Evolutionary conservation across 768 basidiomycete genomes (phyloP).

Genomic region (Lentinula detonsa): DNA sequence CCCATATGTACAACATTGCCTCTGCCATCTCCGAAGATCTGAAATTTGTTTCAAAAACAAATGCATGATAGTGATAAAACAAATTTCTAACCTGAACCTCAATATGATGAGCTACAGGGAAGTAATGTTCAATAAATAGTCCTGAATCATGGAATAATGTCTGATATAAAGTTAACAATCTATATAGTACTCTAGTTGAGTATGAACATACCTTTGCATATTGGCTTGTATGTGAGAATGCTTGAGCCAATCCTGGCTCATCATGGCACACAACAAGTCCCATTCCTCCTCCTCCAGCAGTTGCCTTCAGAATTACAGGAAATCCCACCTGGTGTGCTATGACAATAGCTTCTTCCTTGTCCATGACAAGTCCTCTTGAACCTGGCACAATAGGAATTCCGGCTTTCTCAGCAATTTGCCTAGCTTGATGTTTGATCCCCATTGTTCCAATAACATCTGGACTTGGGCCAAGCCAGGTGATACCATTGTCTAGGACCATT

Average conservation of each 20-base stretch:
- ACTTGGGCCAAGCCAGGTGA: slow-evolving; percentile 54
- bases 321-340: slow-evolving; percentile 41
- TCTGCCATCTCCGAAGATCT: slow-evolving; percentile 64
- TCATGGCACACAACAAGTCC: slow-evolving; percentile 50
- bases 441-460: slow-evolving; percentile 44
- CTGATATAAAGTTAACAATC: slow-evolving; percentile 17
- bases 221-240: slow-evolving; percentile 28
- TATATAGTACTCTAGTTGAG: neutral
- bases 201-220: slow-evolving; percentile 35
- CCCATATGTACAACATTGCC: slow-evolving; percentile 58
- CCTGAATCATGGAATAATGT: slow-evolving; percentile 42
- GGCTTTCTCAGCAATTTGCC: slow-evolving; percentile 35
- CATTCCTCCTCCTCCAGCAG: slow-evolving; percentile 67
- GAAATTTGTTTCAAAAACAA: neutral
- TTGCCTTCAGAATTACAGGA: slow-evolving; percentile 64
- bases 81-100: slow-evolving; percentile 47
- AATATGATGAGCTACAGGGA: slow-evolving; percentile 50
- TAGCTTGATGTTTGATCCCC: slow-evolving; percentile 60
- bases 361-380: slow-evolving; percentile 38
- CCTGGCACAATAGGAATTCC: slow-evolving; percentile 54
- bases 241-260: slow-evolving; percentile 28
- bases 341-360: slow-evolving; percentile 32
- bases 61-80: neutral
- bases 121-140: slow-evolving; percentile 57
- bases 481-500: slow-evolving; percentile 37